phyloP scores from a whole-genome alignment of 257 asterid genomes.

The Solanum pennellii region DNA sequence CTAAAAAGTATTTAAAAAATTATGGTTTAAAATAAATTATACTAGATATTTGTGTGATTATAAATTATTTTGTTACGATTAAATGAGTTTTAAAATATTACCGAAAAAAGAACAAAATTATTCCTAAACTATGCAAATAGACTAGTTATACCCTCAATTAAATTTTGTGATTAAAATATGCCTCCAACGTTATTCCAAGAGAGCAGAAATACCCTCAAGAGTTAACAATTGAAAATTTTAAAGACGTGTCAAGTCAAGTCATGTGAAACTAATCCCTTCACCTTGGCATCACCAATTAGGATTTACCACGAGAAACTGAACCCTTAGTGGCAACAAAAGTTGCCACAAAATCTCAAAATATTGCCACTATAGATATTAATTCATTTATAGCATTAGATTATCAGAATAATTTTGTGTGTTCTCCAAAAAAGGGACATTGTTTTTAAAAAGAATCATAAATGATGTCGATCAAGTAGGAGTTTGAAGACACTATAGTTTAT shows the following conservation, averaged over 20 bases:
- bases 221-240: not conserved
- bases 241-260: not conserved
- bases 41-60: not conserved
- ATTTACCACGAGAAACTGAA: not conserved
- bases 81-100: too few relatives aligned
- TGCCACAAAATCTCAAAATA: not conserved
- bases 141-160: not conserved
- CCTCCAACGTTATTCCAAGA: not conserved
- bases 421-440: not conserved
- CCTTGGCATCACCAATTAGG: not conserved
- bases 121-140: not conserved
- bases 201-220: not conserved
- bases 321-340: not conserved
- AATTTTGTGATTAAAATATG: not conserved
- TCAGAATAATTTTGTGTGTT: too few relatives aligned
- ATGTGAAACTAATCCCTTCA: not conserved
- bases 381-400: not conserved
- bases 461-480: not conserved
- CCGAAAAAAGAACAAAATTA: not conserved
- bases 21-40: not conserved
- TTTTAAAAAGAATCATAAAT: not conserved
- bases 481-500: not conserved
- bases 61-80: too few relatives aligned
- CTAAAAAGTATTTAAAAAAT: too few relatives aligned
- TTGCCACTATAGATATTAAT: not conserved